Percentiles rank a stretch among this genome's conserved stretches.
Conservation (phyloP, 495 filamentous ascomycete genomes). For the Penicilliopsis zonata region DNA sequence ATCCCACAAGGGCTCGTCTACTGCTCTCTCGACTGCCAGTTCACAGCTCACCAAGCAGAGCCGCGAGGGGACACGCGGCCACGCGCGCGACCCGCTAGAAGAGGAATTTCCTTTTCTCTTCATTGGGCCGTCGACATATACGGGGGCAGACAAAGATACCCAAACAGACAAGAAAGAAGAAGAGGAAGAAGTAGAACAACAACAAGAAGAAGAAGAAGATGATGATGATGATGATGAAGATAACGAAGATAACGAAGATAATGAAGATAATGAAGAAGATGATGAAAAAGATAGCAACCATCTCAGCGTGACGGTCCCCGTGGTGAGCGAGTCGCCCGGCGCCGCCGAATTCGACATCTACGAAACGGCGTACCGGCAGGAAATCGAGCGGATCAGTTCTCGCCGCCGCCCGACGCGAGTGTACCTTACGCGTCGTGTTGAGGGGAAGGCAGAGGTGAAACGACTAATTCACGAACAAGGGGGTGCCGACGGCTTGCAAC, state of each 20-base stretch:
- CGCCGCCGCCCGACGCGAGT: conserved; percentile 27
- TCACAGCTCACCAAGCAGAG: conserved; percentile 30
- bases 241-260: conserved; percentile 14
- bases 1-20: conserved; percentile 11
- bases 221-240: conserved; percentile 4
- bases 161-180: conserved; percentile 4
- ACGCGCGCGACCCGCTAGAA: conserved; percentile 52
- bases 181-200: conserved; percentile 15
- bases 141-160: conserved; percentile 12
- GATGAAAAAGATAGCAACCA: conserved; percentile 6
- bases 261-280: conserved; percentile 6
- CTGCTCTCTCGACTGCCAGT: conserved; percentile 22
- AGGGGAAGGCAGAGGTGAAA: conserved; percentile 35
- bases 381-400: conserved; percentile 59
- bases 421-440: conserved; percentile 50
- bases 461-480: conserved; percentile 21
- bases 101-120: conserved; percentile 55
- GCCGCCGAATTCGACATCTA: conserved; percentile 77
- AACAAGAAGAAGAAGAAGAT: conserved; percentile 7
- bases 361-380: conserved; percentile 70
- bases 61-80: conserved; percentile 41
- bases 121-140: conserved; percentile 51
- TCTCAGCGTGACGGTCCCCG: conserved; percentile 6
- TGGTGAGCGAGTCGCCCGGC: conserved; percentile 72
- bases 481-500: neutral